Evolutionary conservation across 2,329 filamentous ascomycete species (phyloP).

Genomic region (Botrytis fabae): DNA sequence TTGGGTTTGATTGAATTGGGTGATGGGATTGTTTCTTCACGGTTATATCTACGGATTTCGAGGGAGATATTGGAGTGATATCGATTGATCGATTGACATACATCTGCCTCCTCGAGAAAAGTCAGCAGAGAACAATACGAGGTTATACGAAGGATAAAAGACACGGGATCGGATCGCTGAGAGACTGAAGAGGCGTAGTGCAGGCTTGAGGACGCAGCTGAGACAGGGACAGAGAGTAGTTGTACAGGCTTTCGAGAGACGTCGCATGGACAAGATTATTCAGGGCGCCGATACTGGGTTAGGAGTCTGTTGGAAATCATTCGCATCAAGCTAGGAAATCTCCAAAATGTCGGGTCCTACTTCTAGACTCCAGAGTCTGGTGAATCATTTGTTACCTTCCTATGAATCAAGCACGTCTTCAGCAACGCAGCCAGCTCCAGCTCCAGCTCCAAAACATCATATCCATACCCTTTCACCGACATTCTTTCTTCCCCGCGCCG

Average conservation of each 20-base stretch:
- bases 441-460: conserved; percentile 39
- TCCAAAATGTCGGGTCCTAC: conserved; percentile 63
- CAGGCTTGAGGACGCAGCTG: neutral
- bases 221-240: neutral
- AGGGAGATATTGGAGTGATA: neutral
- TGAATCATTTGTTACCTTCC: conserved; percentile 54
- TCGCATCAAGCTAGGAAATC: too few relatives aligned
- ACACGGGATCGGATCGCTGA: neutral
- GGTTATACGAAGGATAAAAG: neutral
- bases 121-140: neutral
- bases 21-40: neutral
- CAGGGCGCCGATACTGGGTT: neutral
- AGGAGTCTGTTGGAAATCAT: neutral
- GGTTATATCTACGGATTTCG: neutral
- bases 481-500: conserved; percentile 81
- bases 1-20: neutral
- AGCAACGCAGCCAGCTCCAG: conserved; percentile 19
- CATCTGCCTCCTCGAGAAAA: neutral
- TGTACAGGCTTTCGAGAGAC: neutral
- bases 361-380: conserved; percentile 58
- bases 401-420: conserved; percentile 33
- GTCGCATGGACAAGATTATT: neutral
- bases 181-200: neutral
- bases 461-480: conserved; percentile 83
- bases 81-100: neutral